A percentile compares a stretch with the other conserved stretches of the same genome.
Conservation (phyloP, 352 stramenopile species). For the Pythium rishiriense region DNA sequence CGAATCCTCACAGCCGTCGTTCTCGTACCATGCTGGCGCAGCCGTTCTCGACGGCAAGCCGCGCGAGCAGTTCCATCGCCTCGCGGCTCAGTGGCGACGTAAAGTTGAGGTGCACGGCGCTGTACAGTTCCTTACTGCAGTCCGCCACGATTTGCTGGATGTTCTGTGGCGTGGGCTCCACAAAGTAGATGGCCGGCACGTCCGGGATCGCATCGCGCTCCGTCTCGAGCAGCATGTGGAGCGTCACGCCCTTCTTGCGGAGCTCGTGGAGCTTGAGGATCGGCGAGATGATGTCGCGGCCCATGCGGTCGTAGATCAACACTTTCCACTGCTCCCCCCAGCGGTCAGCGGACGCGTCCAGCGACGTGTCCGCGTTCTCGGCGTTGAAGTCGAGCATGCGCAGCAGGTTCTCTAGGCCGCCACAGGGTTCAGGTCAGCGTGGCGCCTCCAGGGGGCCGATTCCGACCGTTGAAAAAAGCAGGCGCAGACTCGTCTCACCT, state of each 20-base stretch:
- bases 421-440: not conserved
- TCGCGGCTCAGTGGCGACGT: slow-evolving; percentile 86
- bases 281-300: slow-evolving; percentile 97
- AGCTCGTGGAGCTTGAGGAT: slow-evolving; percentile 97
- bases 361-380: slow-evolving; percentile 40
- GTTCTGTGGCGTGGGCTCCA: slow-evolving; percentile 94
- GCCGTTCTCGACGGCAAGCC: slow-evolving; percentile 66
- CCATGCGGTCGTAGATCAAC: slow-evolving; percentile 96
- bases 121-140: slow-evolving; percentile 93
- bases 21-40: slow-evolving; percentile 72
- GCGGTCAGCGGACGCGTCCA: slow-evolving; percentile 51
- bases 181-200: slow-evolving; percentile 98
- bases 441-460: not conserved
- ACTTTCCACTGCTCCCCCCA: slow-evolving; percentile 95
- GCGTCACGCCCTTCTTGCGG: slow-evolving; percentile 94
- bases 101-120: slow-evolving; percentile 94
- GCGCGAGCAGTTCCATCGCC: slow-evolving; percentile 87
- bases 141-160: slow-evolving; percentile 94
- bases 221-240: slow-evolving; percentile 95
- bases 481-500: slow-evolving; percentile 35
- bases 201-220: slow-evolving; percentile 96
- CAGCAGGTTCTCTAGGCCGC: slow-evolving; percentile 71
- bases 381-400: slow-evolving; percentile 88
- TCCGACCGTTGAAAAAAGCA: not conserved
- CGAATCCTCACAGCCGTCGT: slow-evolving; percentile 36